Percentiles rank a stretch among this genome's conserved stretches.
Conservation (phyloP, 2,329 filamentous ascomycete genomes). For the Rhynchosporium agropyri region DNA sequence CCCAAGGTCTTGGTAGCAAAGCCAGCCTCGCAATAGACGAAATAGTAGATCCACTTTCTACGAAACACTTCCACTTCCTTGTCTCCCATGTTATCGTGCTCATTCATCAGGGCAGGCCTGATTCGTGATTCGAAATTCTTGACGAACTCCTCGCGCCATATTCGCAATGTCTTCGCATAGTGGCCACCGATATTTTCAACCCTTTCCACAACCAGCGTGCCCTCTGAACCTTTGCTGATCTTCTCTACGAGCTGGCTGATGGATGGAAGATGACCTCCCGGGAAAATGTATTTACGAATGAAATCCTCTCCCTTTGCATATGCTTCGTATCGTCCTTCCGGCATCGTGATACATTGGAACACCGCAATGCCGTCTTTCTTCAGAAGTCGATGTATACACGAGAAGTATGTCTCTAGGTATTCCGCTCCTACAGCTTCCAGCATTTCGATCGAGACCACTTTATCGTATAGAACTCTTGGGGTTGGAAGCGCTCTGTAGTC, state of each 20-base stretch:
- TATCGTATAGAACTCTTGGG: slow-evolving; percentile 62
- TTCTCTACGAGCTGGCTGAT: slow-evolving; percentile 59
- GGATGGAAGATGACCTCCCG: slow-evolving; percentile 70
- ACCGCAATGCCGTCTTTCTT: slow-evolving; percentile 69
- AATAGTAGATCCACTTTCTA: slow-evolving; percentile 74
- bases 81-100: slow-evolving; percentile 62
- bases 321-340: slow-evolving; percentile 65
- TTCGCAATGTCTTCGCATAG: slow-evolving; percentile 67
- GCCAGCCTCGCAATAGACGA: slow-evolving; percentile 73
- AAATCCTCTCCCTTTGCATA: slow-evolving; percentile 72
- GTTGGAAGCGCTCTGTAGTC: slow-evolving; percentile 67
- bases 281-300: slow-evolving; percentile 78
- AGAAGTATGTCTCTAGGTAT: slow-evolving; percentile 69
- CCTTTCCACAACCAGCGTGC: slow-evolving; percentile 65
- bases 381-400: slow-evolving; percentile 62
- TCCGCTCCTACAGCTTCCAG: slow-evolving; percentile 72
- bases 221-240: slow-evolving; percentile 62
- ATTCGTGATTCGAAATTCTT: slow-evolving; percentile 63
- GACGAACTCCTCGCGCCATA: slow-evolving; percentile 70
- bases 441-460: slow-evolving; percentile 78
- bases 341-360: slow-evolving; percentile 80
- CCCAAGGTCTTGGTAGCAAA: slow-evolving; percentile 73
- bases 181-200: slow-evolving; percentile 75
- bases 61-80: slow-evolving; percentile 67
- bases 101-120: slow-evolving; percentile 57